Base-by-base conservation (phyloP, 2,329 filamentous ascomycete species). In the Ceratocystiopsis sp. region DNA sequence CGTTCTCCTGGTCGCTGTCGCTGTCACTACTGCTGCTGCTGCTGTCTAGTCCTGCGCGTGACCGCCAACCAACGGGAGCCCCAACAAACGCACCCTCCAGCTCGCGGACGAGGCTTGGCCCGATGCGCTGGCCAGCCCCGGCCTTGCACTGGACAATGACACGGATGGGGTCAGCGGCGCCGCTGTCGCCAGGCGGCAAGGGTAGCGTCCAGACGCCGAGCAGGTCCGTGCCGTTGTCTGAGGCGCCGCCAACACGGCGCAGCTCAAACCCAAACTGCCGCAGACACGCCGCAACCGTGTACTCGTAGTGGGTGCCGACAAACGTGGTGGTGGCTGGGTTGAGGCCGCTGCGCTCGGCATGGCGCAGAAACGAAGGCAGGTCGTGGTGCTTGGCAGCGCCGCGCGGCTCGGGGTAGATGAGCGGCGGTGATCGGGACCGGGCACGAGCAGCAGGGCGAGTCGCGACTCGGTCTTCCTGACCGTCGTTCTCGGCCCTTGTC, bases 271-370 rank as follows among this genome's bases (percentile, higher is more conserved):
- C 76, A 42, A 81, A 69, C 2, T 61, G 59, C 3, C 67, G 53
- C 0, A 89, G 67, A 1, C 71, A 61, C 4, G 59, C 55, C 7
- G 71, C 68, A 3, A 76, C 71, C 0, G 66, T 75, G 62, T 89
- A 89, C 58, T 91, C 84, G 61, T 83, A 89, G 56, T 72, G 73
- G 0, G 82, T 89, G 50, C 84, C 84, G 37, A 77, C 64, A 55
- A 77, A 87, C 38, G 75, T 67, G 0, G 73, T 75, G 15, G 71
- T 75, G 5, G 57, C 60, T 1, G 63, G 57, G 48, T 73, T 66
- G 18, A 85, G 64, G 1, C 67, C 64, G 0, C 62, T 67, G 41
- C 70, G 69, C 17, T 66, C 56, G 6, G 77, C 77, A 56, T 86
- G 77, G 21, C 67, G 62, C 25, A 81, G 57, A 56, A 85, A 89